phyloP scores from a whole-genome alignment of 2,329 filamentous ascomycete species.

The Penicillium glabrum region DNA sequence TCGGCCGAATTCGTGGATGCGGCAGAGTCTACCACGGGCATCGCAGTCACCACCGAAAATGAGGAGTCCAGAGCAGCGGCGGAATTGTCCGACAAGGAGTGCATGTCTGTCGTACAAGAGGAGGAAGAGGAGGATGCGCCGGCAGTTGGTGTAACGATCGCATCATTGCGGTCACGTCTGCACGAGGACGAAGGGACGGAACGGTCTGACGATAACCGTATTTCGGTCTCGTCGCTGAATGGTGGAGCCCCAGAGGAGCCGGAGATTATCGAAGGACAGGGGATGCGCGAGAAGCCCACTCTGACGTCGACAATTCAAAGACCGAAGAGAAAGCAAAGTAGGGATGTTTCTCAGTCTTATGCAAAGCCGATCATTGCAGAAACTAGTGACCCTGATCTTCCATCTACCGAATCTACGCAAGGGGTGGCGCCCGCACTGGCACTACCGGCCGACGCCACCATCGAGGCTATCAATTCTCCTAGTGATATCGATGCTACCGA shows the following conservation, averaged over 20 bases:
- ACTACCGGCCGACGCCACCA: slow-evolving; percentile 13
- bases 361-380: slow-evolving; percentile 23
- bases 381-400: slow-evolving; percentile 18
- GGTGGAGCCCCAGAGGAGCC: slow-evolving; percentile 20
- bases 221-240: slow-evolving; percentile 20
- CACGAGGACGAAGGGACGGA: slow-evolving; percentile 11
- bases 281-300: slow-evolving; percentile 30
- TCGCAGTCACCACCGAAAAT: slow-evolving; percentile 17
- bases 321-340: slow-evolving; percentile 31
- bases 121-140: slow-evolving; percentile 19
- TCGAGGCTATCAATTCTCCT: slow-evolving; percentile 23
- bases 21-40: slow-evolving; percentile 16
- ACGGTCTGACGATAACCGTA: slow-evolving; percentile 19
- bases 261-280: slow-evolving; percentile 35
- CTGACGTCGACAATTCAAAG: slow-evolving; percentile 27
- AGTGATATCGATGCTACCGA: slow-evolving; percentile 12
- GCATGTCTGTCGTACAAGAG: slow-evolving; percentile 23
- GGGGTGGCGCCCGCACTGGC: slow-evolving; percentile 17
- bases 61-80: slow-evolving; percentile 6
- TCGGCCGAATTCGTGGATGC: slow-evolving; percentile 23
- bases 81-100: slow-evolving; percentile 12
- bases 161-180: slow-evolving; percentile 1
- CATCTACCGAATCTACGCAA: slow-evolving; percentile 23
- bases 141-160: slow-evolving; percentile 14
- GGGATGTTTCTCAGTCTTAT: slow-evolving; percentile 21